Base-by-base conservation (phyloP, 2,329 filamentous ascomycete species). In the Neonectria hederae region DNA sequence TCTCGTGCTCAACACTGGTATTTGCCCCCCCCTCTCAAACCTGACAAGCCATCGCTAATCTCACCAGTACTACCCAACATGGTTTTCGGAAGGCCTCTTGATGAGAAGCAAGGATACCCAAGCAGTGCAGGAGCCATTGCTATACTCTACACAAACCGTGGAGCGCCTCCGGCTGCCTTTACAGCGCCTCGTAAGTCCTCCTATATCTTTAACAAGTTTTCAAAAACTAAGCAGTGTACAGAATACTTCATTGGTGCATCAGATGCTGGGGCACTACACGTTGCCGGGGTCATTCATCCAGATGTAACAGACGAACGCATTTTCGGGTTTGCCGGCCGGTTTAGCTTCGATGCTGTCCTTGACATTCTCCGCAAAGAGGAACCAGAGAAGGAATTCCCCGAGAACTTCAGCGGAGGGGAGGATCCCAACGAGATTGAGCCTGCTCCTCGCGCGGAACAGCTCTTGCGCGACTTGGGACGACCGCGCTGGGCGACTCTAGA, bases 1-100 rank as follows among this genome's bases (percentile, higher is more conserved):
- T 11, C 74, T 76, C 21, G 62, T 67, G 2, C 54, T 71, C 14
- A 76, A 72, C 40, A 65, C 68, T 48, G 67, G 55, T 62, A 45
- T 46, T 55, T n/a, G 10, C 3, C 22, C 4, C 22, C 4, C 13
- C 10, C 22, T 14, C 26, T 5, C 1, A 22, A 40, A 4, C 17
- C 11, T 17, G 21, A 13, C 3, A n/a, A 13, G 3, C 3, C n/a
- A 3, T 11, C 30, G 4, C 56, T 64, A 22, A 59, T n/a, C n/a
- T 35, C 22, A 9, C 6, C 54, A 54, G 69, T 78, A 1, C 57
- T 76, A 8, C 72, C 75, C 0, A 69, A 70, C 22, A 45, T 70
- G 40, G 74, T 72, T 28, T 60, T 74, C 5, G 74, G 73, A 4
- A 56, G 48, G 17, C 63, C 61, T 14, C 55, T 76, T 6, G 63